Conservation (phyloP, 768 basidiomycete species). For the Tylopilus rubrobrunneus region DNA sequence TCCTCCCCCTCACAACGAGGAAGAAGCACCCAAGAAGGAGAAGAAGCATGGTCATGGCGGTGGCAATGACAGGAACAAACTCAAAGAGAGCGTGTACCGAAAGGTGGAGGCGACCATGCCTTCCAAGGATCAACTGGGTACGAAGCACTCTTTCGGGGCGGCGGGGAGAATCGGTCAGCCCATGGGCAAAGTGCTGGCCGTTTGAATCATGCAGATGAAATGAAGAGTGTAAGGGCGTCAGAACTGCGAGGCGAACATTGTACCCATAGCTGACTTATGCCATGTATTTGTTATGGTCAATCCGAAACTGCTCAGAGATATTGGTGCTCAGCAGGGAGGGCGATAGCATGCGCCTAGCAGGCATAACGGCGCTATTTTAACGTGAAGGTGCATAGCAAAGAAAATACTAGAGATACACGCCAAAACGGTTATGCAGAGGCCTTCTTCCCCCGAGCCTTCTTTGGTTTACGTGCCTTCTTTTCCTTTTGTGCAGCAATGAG, state of each 20-base stretch:
- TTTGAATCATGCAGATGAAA: conserved; percentile 29
- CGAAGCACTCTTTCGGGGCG: conserved; percentile 37
- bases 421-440: conserved; percentile 20
- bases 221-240: not conserved
- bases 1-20: conserved; percentile 40
- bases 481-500: conserved; percentile 66
- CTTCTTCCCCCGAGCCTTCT: conserved; percentile 75
- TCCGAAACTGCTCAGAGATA: conserved; percentile 2
- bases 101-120: conserved; percentile 49
- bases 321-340: no score
- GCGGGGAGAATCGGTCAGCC: conserved; percentile 58
- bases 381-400: conserved; percentile 20
- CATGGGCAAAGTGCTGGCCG: conserved; percentile 39
- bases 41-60: conserved; percentile 38
- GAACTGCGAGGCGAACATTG: not conserved
- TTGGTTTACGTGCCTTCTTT: conserved; percentile 61
- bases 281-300: conserved; percentile 8
- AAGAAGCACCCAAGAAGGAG: conserved; percentile 46
- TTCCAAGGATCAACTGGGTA: conserved; percentile 37
- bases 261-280: conserved; percentile 10
- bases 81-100: conserved; percentile 41
- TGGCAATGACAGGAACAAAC: conserved; percentile 40
- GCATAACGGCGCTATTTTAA: conserved; percentile 16
- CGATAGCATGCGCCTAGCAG: not conserved
- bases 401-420: conserved; percentile 25